A percentile compares a stretch with the other conserved stretches of the same genome.
Conservation (phyloP, 345 rosid species). For the Noccaea bulbosa region DNA sequence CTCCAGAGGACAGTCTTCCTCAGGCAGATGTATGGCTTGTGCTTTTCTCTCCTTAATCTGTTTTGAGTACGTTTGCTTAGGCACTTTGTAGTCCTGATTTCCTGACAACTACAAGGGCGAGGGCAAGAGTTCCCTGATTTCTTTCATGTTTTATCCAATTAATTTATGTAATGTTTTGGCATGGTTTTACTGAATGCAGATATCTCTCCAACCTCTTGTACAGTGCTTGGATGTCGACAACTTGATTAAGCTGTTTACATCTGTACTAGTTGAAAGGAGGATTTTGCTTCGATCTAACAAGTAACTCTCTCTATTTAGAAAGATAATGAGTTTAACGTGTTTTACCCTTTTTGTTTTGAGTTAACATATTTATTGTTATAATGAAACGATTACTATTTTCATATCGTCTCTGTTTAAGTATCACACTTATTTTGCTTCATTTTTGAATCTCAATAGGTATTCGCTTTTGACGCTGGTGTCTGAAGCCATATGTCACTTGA, state of each 20-base stretch:
- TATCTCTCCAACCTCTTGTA: slow-evolving; percentile 92
- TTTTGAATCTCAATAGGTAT: slow-evolving; percentile 59
- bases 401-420: slow-evolving; percentile 12
- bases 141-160: slow-evolving; percentile 19
- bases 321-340: background rate
- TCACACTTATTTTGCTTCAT: slow-evolving; percentile 24
- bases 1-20: slow-evolving; percentile 90
- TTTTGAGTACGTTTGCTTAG: slow-evolving; percentile 24
- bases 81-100: slow-evolving; percentile 12
- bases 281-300: slow-evolving; percentile 92
- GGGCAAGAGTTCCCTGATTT: background rate
- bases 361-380: slow-evolving; percentile 3
- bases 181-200: slow-evolving; percentile 61
- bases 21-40: slow-evolving; percentile 80
- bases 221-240: slow-evolving; percentile 98
- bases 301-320: slow-evolving; percentile 50
- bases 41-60: slow-evolving; percentile 24
- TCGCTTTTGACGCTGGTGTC: slow-evolving; percentile 88
- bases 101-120: slow-evolving; percentile 18
- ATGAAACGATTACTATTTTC: slow-evolving; percentile 6
- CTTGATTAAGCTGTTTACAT: slow-evolving; percentile 81
- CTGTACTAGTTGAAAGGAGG: slow-evolving; percentile 93
- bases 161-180: slow-evolving; percentile 22
- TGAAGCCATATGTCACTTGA: slow-evolving; percentile 96
- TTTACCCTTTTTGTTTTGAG: background rate